Conservation (phyloP, 1,139 yeast genomes). For the Taphrina pruni region DNA sequence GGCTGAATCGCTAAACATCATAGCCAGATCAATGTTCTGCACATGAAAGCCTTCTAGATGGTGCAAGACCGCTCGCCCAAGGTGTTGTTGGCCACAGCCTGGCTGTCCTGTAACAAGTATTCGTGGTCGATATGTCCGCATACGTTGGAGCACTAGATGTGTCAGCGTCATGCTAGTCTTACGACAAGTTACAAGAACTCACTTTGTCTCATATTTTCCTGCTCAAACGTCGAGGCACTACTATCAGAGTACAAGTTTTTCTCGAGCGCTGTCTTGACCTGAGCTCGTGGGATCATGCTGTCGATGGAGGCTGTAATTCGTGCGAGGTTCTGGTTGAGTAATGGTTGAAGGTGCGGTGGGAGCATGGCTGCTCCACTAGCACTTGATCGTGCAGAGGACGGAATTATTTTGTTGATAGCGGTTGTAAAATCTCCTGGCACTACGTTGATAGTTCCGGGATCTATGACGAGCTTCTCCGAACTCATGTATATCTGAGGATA, state of each 20-base stretch:
- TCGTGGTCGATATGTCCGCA: slow-evolving; percentile 83
- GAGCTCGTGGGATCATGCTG: slow-evolving; percentile 67
- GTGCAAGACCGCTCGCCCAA: slow-evolving; percentile 81
- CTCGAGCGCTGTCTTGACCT: slow-evolving; percentile 65
- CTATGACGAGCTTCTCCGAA: slow-evolving; percentile 72
- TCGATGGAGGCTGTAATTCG: slow-evolving; percentile 61
- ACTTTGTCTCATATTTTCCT: slow-evolving; percentile 66
- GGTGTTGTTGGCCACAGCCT: slow-evolving; percentile 90
- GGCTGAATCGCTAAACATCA: slow-evolving; percentile 78
- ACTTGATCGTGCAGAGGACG: slow-evolving; percentile 88
- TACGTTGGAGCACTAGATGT: slow-evolving; percentile 54
- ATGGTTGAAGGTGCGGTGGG: slow-evolving; percentile 72
- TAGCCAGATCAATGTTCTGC: slow-evolving; percentile 81
- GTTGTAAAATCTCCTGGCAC: slow-evolving; percentile 85
- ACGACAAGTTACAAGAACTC: slow-evolving; percentile 49
- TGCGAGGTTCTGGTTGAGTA: slow-evolving; percentile 61
- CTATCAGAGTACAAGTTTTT: slow-evolving; percentile 72
- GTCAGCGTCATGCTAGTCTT: background rate
- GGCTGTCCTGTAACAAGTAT: slow-evolving; percentile 70
- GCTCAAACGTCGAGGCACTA: slow-evolving; percentile 69
- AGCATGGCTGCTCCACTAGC: slow-evolving; percentile 77
- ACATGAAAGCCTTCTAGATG: slow-evolving; percentile 88
- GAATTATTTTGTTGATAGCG: slow-evolving; percentile 82
- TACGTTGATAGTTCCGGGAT: slow-evolving; percentile 74
- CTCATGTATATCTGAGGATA: slow-evolving; percentile 92